These are phyloP conservation scores for Rhododendron simsii DNA, from an alignment of 148 eudicot species.

Conservation along the genomic window DNA sequence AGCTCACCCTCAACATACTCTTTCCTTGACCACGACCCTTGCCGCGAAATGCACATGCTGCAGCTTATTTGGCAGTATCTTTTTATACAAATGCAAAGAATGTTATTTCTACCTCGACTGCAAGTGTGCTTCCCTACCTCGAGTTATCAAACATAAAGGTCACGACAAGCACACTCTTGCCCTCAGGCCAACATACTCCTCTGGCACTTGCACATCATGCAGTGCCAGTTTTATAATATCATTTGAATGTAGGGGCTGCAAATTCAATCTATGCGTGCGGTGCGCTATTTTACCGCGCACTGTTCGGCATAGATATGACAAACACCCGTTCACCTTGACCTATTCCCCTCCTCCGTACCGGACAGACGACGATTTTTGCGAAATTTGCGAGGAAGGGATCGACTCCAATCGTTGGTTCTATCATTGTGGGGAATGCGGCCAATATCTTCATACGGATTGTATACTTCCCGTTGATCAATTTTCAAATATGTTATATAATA, in stretches of 20 bases:
- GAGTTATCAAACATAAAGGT: no score
- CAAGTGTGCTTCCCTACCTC: no score
- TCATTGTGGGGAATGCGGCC: not conserved
- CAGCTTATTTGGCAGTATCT: not conserved
- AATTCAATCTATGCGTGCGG: not conserved
- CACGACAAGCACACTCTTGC: not conserved
- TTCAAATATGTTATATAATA: not conserved
- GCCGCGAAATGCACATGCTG: not conserved
- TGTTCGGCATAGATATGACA: not conserved
- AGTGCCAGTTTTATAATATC: not conserved
- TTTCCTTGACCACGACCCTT: not conserved
- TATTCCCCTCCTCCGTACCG: not conserved
- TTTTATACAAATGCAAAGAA: not conserved
- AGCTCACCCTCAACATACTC: not conserved
- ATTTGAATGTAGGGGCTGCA: not conserved
- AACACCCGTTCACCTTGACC: not conserved
- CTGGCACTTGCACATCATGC: not conserved
- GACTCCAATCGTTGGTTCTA: not conserved
- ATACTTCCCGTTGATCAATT: not conserved
- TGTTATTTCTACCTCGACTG: not conserved
- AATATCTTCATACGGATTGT: not conserved
- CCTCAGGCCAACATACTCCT: not conserved
- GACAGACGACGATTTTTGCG: not conserved
- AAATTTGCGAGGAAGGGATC: not conserved
- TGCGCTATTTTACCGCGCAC: not conserved